A percentile compares a stretch with the other conserved stretches of the same genome.
phyloP scores from a whole-genome alignment of 768 basidiomycete genomes.

The Xerocomellus amylosporus region DNA sequence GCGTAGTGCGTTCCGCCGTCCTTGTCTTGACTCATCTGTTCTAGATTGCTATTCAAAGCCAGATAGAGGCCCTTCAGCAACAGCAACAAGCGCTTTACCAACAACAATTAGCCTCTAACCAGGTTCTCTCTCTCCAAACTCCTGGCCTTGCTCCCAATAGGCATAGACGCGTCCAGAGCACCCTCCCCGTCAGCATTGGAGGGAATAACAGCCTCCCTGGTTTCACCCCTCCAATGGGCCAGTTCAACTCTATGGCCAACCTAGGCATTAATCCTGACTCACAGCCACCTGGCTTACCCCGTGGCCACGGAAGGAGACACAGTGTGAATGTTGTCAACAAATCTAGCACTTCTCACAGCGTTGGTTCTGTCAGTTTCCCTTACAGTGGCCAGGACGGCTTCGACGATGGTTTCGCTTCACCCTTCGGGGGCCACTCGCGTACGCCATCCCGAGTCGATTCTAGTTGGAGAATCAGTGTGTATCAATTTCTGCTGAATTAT shows the following conservation, averaged over 20 bases:
- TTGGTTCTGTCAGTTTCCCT: slow-evolving; percentile 50
- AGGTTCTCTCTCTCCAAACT: slow-evolving; percentile 76
- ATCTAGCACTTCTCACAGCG: slow-evolving; percentile 43
- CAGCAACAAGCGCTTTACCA: slow-evolving; percentile 90
- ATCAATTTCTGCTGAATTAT: neutral
- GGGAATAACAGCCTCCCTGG: slow-evolving; percentile 38
- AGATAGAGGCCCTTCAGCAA: slow-evolving; percentile 87
- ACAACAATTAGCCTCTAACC: slow-evolving; percentile 85
- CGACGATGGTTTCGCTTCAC: slow-evolving; percentile 76
- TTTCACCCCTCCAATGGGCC: slow-evolving; percentile 50
- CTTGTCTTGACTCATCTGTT: slow-evolving; percentile 8
- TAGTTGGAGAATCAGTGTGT: slow-evolving; percentile 88
- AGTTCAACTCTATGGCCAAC: slow-evolving; percentile 55
- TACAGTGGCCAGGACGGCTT: slow-evolving; percentile 60
- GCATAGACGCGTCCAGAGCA: slow-evolving; percentile 87
- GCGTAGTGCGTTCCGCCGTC: slow-evolving; percentile 7
- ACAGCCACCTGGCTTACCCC: slow-evolving; percentile 63
- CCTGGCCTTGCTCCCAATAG: slow-evolving; percentile 69
- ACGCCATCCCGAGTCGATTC: slow-evolving; percentile 74
- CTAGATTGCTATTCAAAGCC: slow-evolving; percentile 84
- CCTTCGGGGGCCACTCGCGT: slow-evolving; percentile 68
- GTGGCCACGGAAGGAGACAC: slow-evolving; percentile 85
- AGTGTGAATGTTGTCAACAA: slow-evolving; percentile 93
- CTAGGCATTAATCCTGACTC: slow-evolving; percentile 61
- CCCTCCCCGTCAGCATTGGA: slow-evolving; percentile 58